Conservation (phyloP, 371 early-diverging fungal genomes). For the Smittium mucronatum region DNA sequence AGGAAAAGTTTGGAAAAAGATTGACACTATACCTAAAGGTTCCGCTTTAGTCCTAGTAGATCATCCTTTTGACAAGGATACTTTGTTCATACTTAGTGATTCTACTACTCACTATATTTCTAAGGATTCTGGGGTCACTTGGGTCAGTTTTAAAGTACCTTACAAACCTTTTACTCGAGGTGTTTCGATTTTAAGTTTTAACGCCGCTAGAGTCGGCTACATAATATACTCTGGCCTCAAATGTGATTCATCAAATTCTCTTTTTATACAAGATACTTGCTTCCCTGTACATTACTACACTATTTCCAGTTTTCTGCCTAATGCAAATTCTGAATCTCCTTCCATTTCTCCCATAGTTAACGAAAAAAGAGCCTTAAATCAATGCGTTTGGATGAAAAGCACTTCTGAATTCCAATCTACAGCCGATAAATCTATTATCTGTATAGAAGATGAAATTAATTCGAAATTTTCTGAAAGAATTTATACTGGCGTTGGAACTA, state of each 20-base stretch:
- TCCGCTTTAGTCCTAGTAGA: conserved; percentile 18
- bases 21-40: conserved; percentile 18
- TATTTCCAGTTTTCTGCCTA: conserved; percentile 20
- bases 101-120: conserved; percentile 28
- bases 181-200: conserved; percentile 26
- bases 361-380: conserved; percentile 15
- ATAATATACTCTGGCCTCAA: conserved; percentile 28
- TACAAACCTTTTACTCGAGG: conserved; percentile 21
- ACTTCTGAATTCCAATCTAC: conserved; percentile 27
- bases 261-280: conserved; percentile 26
- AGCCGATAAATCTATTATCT: conserved; percentile 32
- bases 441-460: conserved; percentile 18
- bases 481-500: conserved; percentile 11
- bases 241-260: conserved; percentile 19
- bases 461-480: neutral
- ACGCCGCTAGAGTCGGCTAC: conserved; percentile 27
- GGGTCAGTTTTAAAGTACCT: conserved; percentile 27
- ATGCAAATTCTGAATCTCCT: conserved; percentile 18
- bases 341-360: conserved; percentile 17
- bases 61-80: conserved; percentile 28
- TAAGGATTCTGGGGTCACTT: conserved; percentile 25
- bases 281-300: conserved; percentile 27
- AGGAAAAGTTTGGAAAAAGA: conserved; percentile 20
- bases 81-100: conserved; percentile 21
- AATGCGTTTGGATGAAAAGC: conserved; percentile 32